These are phyloP conservation scores for Geosmithia putterillii DNA, from an alignment of 2,329 filamentous ascomycete species.

Conservation along the genomic window DNA sequence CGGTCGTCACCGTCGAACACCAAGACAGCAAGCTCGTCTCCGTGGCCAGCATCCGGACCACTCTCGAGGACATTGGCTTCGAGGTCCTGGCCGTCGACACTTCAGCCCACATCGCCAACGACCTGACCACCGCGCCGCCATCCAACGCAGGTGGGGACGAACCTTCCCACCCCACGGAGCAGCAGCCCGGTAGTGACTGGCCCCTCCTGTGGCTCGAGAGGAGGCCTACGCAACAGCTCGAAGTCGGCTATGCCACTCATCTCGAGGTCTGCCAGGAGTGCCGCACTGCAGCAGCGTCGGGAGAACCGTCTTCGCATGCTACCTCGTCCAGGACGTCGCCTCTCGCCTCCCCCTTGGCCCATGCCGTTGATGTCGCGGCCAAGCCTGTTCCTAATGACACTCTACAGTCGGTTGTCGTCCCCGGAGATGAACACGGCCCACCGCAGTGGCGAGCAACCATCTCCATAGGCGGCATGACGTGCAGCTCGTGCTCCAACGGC, in stretches of 20 bases:
- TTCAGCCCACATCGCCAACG: slow-evolving; percentile 15
- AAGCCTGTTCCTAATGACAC: background rate
- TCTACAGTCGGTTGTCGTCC: background rate
- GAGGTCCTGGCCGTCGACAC: slow-evolving; percentile 39
- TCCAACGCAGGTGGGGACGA: background rate
- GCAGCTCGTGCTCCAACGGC: slow-evolving; percentile 53
- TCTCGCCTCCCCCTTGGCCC: background rate
- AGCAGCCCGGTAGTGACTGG: background rate
- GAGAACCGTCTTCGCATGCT: background rate
- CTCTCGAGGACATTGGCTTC: slow-evolving; percentile 45
- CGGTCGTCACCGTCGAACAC: slow-evolving; percentile 52
- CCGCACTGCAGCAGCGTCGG: slow-evolving; percentile 2
- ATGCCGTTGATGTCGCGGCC: background rate
- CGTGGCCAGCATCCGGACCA: slow-evolving; percentile 28
- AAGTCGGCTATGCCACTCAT: slow-evolving; percentile 15
- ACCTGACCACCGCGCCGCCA: background rate
- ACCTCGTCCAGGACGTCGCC: background rate
- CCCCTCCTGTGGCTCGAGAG: background rate
- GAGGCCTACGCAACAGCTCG: background rate
- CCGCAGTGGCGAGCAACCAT: slow-evolving; percentile 33
- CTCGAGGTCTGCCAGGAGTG: slow-evolving; percentile 25
- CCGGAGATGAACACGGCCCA: background rate
- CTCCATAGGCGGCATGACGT: slow-evolving; percentile 64
- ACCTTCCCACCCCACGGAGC: background rate
- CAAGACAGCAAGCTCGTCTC: slow-evolving; percentile 22